A percentile compares a stretch with the other conserved stretches of the same genome.
Evolutionary conservation across 352 stramenopile species (phyloP).

Genomic region (Saprolegnia parasitica): DNA sequence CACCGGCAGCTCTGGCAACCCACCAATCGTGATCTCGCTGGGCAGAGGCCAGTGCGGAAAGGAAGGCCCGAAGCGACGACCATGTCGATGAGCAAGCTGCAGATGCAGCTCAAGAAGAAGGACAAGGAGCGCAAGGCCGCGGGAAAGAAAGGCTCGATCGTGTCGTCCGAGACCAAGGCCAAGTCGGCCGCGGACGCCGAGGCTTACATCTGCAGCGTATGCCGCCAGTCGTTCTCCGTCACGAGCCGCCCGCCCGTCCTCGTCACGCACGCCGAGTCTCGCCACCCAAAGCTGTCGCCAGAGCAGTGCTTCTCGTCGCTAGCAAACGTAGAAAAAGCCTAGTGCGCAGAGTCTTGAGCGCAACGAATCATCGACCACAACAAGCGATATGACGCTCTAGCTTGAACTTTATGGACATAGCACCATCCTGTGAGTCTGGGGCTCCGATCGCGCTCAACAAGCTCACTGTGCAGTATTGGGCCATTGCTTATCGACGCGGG

Average conservation of each 20-base stretch:
- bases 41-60: background rate
- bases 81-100: constrained; percentile 29
- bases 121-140: constrained; percentile 23
- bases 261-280: constrained; percentile 19
- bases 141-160: background rate
- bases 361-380: too few species aligned
- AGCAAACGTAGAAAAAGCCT: constrained; percentile 12
- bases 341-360: background rate
- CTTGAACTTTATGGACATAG: too few species aligned
- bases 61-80: background rate
- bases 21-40: background rate
- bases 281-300: constrained; percentile 9
- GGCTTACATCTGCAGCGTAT: constrained; percentile 15
- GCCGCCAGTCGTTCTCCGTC: constrained; percentile 4
- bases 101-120: constrained; percentile 30
- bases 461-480: too few species aligned
- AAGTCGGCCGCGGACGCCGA: constrained; percentile 21
- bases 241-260: constrained; percentile 15
- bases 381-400: too few species aligned
- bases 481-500: too few species aligned
- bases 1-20: too few species aligned
- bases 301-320: constrained; percentile 23
- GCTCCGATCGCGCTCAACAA: too few species aligned
- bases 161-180: constrained; percentile 14
- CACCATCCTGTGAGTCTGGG: too few species aligned